phyloP scores from a whole-genome alignment of 2,329 filamentous ascomycete genomes.

The Colletotrichum costaricense region DNA sequence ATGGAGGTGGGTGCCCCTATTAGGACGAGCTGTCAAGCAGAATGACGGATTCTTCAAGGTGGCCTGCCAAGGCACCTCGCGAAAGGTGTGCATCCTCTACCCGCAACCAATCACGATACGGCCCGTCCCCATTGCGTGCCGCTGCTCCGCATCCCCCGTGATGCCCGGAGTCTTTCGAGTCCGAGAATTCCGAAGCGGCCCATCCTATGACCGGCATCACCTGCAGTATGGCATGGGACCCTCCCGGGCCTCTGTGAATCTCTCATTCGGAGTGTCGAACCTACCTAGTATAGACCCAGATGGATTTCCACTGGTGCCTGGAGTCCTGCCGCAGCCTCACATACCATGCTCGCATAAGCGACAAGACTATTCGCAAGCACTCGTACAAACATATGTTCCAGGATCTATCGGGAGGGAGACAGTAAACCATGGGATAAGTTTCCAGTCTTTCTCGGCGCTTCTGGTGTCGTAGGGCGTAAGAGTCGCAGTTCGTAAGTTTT shows the following conservation, averaged over 20 bases:
- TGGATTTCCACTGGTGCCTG: background rate
- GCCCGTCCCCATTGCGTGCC: slow-evolving; percentile 1
- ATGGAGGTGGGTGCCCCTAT: slow-evolving; percentile 5
- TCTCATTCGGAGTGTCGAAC: background rate
- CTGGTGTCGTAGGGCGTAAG: background rate
- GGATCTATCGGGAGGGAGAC: background rate
- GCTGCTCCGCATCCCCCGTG: slow-evolving; percentile 22
- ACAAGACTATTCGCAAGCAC: background rate
- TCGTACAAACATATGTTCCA: background rate
- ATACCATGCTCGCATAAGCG: background rate
- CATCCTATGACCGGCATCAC: background rate
- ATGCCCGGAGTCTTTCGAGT: slow-evolving; percentile 5
- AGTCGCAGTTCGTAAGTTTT: background rate
- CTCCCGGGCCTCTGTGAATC: background rate
- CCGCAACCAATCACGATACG: slow-evolving; percentile 14
- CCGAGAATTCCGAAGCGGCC: slow-evolving; percentile 16
- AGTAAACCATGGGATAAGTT: background rate
- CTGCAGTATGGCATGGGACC: background rate
- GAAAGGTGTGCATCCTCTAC: background rate
- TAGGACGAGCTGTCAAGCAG: background rate
- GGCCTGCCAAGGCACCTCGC: background rate
- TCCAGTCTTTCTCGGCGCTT: background rate
- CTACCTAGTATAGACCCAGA: background rate
- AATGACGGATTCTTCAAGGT: background rate
- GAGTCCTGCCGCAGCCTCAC: background rate